A percentile compares a stretch with the other conserved stretches of the same genome.
These are phyloP conservation scores for Trametes gibbosa DNA, from an alignment of 768 basidiomycete species.

Conservation along the genomic window DNA sequence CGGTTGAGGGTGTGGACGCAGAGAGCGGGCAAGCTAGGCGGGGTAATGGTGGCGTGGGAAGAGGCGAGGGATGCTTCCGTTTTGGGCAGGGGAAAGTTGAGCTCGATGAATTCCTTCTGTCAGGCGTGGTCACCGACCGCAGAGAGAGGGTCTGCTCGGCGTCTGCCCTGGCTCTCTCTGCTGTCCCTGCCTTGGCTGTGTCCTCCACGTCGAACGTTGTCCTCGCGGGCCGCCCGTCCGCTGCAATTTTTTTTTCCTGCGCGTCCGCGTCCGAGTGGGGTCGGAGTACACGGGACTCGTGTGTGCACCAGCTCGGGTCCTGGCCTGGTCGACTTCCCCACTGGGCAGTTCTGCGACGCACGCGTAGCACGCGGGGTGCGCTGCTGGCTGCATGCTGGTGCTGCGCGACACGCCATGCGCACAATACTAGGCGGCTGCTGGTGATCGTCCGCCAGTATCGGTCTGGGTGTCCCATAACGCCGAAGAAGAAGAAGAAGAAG, in stretches of 20 bases:
- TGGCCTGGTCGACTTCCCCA: neutral
- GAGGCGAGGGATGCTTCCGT: neutral
- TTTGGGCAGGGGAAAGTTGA: neutral
- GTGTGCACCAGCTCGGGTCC: neutral
- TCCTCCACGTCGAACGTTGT: too few relatives aligned
- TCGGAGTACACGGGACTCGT: neutral
- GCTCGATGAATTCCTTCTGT: slow-evolving; percentile 15
- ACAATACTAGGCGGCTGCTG: neutral
- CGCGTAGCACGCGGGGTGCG: neutral
- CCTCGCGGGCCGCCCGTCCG: neutral
- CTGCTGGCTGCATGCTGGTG: neutral
- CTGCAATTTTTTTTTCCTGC: neutral
- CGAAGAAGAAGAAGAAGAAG: neutral
- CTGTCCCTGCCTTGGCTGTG: neutral
- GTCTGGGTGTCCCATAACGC: slow-evolving; percentile 2
- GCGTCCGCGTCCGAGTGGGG: neutral
- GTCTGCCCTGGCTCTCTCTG: neutral
- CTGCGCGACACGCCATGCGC: neutral
- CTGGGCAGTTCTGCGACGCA: neutral
- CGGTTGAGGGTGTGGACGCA: neutral
- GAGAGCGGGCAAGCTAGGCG: neutral
- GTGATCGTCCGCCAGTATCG: slow-evolving; percentile 13
- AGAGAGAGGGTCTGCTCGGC: neutral
- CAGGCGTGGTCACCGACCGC: neutral
- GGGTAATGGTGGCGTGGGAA: slow-evolving; percentile 16